phyloP scores from a whole-genome alignment of 768 basidiomycete genomes.

The Hericium alpestre region DNA sequence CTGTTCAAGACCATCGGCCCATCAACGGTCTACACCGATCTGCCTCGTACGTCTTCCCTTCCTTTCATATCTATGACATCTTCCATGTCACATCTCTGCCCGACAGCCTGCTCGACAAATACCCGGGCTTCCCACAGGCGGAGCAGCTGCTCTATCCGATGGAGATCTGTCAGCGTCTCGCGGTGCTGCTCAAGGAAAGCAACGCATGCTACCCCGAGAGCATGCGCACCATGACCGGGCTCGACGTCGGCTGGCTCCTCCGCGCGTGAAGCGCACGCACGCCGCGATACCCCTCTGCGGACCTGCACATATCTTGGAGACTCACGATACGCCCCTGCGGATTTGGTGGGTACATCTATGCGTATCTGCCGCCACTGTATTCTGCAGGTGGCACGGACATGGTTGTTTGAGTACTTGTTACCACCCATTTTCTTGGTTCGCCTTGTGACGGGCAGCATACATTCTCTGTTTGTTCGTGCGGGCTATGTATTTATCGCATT shows the following conservation, averaged over 20 bases:
- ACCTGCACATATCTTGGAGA: too few species aligned
- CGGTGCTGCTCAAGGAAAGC: conserved; percentile 64
- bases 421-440: too few species aligned
- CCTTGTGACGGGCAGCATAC: too few species aligned
- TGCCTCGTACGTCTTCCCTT: conserved; percentile 35
- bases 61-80: not conserved
- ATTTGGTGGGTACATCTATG: too few species aligned
- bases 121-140: conserved; percentile 80
- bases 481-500: too few species aligned
- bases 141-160: conserved; percentile 80
- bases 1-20: conserved; percentile 73
- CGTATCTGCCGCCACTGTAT: too few species aligned
- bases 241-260: conserved; percentile 74
- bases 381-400: too few species aligned
- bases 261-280: conserved; percentile 15
- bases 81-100: not conserved
- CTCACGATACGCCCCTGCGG: too few species aligned
- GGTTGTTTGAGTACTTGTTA: too few species aligned
- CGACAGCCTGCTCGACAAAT: conserved; percentile 48
- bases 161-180: conserved; percentile 63
- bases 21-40: conserved; percentile 36
- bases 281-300: not conserved
- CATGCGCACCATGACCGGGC: conserved; percentile 68
- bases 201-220: conserved; percentile 65
- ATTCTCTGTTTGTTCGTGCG: too few species aligned